Evolutionary conservation across 192 early-diverging fungal species (phyloP).

Genomic region (Backusella westeae): DNA sequence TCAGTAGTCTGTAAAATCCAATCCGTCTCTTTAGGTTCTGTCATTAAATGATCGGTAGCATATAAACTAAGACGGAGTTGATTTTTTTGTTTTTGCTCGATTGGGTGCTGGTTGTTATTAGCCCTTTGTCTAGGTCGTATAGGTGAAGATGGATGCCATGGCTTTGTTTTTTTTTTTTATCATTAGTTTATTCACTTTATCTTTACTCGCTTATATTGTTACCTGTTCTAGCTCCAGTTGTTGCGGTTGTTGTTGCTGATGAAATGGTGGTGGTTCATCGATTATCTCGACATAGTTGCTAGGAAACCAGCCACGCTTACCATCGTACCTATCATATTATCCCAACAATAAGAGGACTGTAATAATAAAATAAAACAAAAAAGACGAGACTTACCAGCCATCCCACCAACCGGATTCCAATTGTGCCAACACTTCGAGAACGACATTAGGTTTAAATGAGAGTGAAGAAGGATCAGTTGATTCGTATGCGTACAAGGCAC

Average conservation of each 20-base stretch:
- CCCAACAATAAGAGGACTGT: too few relatives aligned
- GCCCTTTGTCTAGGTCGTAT: background rate
- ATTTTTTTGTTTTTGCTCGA: background rate
- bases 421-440: conserved; percentile 88
- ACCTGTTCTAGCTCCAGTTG: background rate
- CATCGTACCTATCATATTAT: conserved; percentile 44
- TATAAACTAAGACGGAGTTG: conserved; percentile 12
- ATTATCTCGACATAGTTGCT: conserved; percentile 77
- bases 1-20: conserved; percentile 39
- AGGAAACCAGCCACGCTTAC: conserved; percentile 85
- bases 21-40: background rate
- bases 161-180: background rate
- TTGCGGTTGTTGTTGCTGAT: background rate
- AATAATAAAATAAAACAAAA: background rate
- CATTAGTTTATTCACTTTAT: background rate
- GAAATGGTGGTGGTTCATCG: background rate
- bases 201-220: background rate
- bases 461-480: conserved; percentile 77
- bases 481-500: conserved; percentile 86
- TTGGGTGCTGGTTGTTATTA: background rate
- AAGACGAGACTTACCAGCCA: conserved; percentile 56
- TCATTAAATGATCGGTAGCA: conserved; percentile 9
- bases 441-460: conserved; percentile 79
- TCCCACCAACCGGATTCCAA: conserved; percentile 99
- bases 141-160: background rate